Conservation (phyloP, 2,329 filamentous ascomycete species). For the Aspergillus fischeri region DNA sequence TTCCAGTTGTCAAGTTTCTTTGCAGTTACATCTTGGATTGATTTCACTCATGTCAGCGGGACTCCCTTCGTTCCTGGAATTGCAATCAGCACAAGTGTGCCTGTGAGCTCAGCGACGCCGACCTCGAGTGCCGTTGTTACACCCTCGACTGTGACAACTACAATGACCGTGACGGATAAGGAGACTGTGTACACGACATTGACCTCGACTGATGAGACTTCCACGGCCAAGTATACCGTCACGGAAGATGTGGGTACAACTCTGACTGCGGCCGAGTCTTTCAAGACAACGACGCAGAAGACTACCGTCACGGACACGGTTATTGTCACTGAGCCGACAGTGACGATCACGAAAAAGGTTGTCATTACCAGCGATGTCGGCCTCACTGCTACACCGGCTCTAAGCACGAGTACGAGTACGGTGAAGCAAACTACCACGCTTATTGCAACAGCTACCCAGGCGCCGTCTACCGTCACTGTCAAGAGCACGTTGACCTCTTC, state of each 20-base stretch:
- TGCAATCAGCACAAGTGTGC: not conserved
- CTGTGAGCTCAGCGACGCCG: constrained; percentile 16
- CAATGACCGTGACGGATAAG: constrained; percentile 18
- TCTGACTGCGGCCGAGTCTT: constrained; percentile 2
- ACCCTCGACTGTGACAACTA: constrained; percentile 10
- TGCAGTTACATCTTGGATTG: constrained; percentile 38
- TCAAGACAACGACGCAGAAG: constrained; percentile 16
- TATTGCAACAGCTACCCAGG: constrained; percentile 19
- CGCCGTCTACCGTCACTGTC: constrained; percentile 18
- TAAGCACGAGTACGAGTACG: constrained; percentile 19
- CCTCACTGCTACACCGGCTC: constrained; percentile 28
- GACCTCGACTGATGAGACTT: constrained; percentile 7
- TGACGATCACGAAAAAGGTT: constrained; percentile 24
- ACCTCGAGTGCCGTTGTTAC: not conserved
- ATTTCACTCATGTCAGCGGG: constrained; percentile 37
- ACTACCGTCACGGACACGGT: constrained; percentile 22
- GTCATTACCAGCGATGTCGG: constrained; percentile 28
- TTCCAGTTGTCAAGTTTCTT: constrained; percentile 43
- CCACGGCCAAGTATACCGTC: constrained; percentile 5
- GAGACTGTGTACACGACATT: constrained; percentile 16
- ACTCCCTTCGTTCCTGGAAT: constrained; percentile 34
- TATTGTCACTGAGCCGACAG: constrained; percentile 19
- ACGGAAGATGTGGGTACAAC: constrained; percentile 2
- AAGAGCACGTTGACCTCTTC: constrained; percentile 4
- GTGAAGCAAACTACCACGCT: constrained; percentile 18